Base-by-base conservation (phyloP, 768 basidiomycete genomes). In the Tubosaeta brunneosetosa region DNA sequence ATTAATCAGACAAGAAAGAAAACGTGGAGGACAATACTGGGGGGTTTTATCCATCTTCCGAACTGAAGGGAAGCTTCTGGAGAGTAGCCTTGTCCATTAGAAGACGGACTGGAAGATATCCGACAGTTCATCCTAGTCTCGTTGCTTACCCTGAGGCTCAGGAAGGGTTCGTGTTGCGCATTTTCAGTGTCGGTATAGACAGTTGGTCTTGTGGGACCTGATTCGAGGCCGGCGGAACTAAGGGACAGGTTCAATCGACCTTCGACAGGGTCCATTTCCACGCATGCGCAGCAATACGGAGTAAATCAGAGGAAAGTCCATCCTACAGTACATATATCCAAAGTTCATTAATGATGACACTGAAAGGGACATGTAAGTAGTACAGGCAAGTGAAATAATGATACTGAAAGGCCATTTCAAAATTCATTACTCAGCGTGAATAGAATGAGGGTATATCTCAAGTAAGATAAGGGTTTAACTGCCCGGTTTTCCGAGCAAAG, bases 401-500 rank as follows among this genome's bases (percentile, higher is more conserved):
- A 59, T 58, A 60, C 50, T 44, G 7, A 41, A 55, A 0, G 6
- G 37, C 56, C 40, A 47, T 51, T 32, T 41, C 27, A 58, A 55
- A 47, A 53, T 49, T 36, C 53, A 47, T 44, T 44, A 47, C 49
- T 33, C 45, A 53, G 49, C 32, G 49, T 52, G 43, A 53, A 44
- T 13, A 41, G 25, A 13, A 29, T 44, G 33, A 14, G 34, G 42
- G 31, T 47, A 50, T 50, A n/a, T 42, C 47, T 44, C 33, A 9
- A 26, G 33, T 13, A 47, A 25, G 32, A 32, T 37, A 31, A 16
- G 36, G 12, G 29, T 42, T 62, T 41, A 79, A 49, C 74, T 74
- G 27, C 79, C 78, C 0, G 74, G 70, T 54, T 76, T 78, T 27
- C 81, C 80, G 3, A 86, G 67, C 32, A 90, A 65, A n/a, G 86